Conservation (phyloP, 441 rosid species). For the Cnidoscolus chayamansa region DNA sequence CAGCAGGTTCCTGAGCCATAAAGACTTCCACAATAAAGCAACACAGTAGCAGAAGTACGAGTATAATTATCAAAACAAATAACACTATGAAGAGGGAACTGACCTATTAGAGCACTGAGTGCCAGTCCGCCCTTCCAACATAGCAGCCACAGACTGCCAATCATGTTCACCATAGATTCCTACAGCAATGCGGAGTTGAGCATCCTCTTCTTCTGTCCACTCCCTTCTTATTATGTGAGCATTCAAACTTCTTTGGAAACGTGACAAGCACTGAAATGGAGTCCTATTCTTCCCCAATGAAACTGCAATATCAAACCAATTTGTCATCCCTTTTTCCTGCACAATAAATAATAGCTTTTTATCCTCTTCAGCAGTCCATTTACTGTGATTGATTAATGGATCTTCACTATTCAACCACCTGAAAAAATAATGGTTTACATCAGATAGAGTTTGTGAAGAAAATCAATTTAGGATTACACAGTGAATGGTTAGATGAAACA, state of each 20-base stretch:
- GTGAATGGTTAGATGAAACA: constrained; percentile 11
- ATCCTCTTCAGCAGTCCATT: constrained; percentile 75
- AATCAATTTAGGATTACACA: constrained; percentile 19
- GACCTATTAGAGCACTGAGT: constrained; percentile 91
- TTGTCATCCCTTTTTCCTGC: constrained; percentile 56
- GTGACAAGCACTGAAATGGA: constrained; percentile 79
- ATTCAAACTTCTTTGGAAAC: constrained; percentile 84
- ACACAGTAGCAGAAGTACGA: background rate
- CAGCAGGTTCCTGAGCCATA: background rate
- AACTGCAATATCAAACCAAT: constrained; percentile 72
- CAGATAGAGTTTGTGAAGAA: constrained; percentile 4
- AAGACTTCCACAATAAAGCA: background rate
- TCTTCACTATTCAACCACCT: constrained; percentile 92
- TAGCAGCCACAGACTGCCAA: constrained; percentile 79
- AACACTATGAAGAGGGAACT: constrained; percentile 29
- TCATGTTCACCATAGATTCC: constrained; percentile 62
- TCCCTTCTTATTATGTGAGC: constrained; percentile 56
- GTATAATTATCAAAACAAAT: background rate
- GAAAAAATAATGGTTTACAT: constrained; percentile 24
- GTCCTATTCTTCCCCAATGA: constrained; percentile 72
- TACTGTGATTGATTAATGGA: constrained; percentile 58
- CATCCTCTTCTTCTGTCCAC: constrained; percentile 88
- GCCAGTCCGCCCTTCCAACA: constrained; percentile 71
- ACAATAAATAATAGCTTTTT: constrained; percentile 52
- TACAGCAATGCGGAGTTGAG: constrained; percentile 68